Conservation (phyloP, 2,329 filamentous ascomycete species). For the Talaromyces sp. region DNA sequence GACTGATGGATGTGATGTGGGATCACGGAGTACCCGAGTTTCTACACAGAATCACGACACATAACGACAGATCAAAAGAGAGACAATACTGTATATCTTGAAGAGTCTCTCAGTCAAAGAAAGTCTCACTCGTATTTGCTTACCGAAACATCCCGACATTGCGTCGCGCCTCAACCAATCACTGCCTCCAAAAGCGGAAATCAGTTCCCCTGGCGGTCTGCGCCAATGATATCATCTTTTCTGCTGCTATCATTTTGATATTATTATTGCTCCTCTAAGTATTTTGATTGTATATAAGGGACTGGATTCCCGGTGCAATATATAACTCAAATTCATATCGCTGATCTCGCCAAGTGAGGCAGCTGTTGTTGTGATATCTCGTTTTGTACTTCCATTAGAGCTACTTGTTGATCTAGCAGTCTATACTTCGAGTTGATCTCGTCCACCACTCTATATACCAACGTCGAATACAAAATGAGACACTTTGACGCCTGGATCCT, state of each 20-base stretch:
- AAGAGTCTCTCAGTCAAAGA: no score
- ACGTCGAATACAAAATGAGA: conserved; percentile 24
- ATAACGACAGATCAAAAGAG: background rate
- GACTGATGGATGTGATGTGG: background rate
- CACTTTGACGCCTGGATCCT: conserved; percentile 41
- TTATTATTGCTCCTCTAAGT: no score
- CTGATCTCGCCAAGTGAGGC: background rate
- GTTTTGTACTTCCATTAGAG: background rate
- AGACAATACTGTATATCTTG: no score
- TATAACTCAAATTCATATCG: background rate
- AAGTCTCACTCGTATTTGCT: background rate
- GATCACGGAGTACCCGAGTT: background rate
- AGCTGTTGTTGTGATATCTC: background rate
- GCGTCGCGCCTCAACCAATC: background rate
- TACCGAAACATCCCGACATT: conserved; percentile 9
- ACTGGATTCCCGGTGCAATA: background rate
- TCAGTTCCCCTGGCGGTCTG: background rate
- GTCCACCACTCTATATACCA: background rate
- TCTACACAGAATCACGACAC: background rate
- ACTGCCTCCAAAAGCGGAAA: background rate
- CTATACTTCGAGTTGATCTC: background rate
- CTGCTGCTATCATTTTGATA: background rate
- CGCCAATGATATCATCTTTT: conserved; percentile 19
- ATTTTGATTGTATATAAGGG: background rate
- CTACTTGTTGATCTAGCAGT: background rate